Evolutionary conservation across 148 eudicot species (phyloP), one percentile per base, ranked within the genome.

Genomic region (Hydrangea macrophylla): DNA sequence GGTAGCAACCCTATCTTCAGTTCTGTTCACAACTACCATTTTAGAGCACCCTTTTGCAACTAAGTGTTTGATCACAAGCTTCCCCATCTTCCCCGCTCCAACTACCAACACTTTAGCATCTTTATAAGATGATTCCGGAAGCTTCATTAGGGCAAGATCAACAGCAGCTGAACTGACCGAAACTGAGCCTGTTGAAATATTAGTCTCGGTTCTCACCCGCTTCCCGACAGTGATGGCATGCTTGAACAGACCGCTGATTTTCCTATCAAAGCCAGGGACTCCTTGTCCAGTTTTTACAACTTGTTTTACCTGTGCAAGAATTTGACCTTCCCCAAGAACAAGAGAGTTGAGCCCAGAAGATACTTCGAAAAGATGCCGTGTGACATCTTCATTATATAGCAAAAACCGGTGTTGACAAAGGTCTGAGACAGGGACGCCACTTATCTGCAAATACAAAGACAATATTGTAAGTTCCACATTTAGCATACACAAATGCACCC

Each of bases 51-150:
- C 85, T 72, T 79, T 84, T 25, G 82, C 82, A 11, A 77, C 79
- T 67, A 84, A 65, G 74, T 84, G 88, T 50, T 73, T 84, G 60
- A 84, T 78, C 53, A 84, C 88, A 39, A 84, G 78, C 69, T 84
- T 81, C 17, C 88, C 82, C 88, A 84, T 84, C 70, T 84, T 84
- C 44, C 88, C 88, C 17, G 88, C 88, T 76, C 88, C 88, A 66
- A 84, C 84, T 17, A 84, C 82, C 65, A 75, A 70, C 64, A 84
- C 81, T 59, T 70, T 75, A 0, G 70, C 61, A 30, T 72, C 63
- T 30, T 67, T 73, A 65, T 61, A 76, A 32, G 87, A 78, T 59
- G 40, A n/a, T 27, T 70, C 73, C 5, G 77, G 81, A 64, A 84
- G 75, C 64, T 84, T 84, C 76, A 64, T 58, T 30, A 75, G 54